phyloP scores from a whole-genome alignment of 2,329 filamentous ascomycete genomes.

The Colletotrichum acutatum region DNA sequence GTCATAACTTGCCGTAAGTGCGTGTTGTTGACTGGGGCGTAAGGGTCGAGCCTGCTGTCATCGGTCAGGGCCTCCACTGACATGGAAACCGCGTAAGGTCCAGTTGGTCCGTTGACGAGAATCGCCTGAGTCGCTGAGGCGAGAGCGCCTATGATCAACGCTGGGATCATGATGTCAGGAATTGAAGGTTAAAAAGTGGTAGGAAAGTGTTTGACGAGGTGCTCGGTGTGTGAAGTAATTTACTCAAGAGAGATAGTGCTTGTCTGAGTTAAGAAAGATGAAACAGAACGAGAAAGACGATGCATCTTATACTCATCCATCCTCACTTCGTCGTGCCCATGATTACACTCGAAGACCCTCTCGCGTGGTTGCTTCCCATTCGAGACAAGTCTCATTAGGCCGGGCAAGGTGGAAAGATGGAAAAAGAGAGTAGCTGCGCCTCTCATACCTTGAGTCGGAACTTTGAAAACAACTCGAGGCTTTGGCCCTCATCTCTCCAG shows the following conservation, averaged over 20 bases:
- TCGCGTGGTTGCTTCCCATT: conserved; percentile 12
- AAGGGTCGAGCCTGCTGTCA: conserved; percentile 44
- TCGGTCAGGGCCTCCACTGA: conserved; percentile 44
- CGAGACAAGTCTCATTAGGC: background rate
- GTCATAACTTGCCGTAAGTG: conserved; percentile 42
- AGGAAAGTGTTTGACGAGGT: background rate
- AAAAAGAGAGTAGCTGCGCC: background rate
- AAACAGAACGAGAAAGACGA: background rate
- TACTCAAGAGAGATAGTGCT: background rate
- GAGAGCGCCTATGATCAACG: conserved; percentile 34
- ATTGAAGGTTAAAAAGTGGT: background rate
- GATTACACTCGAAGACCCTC: background rate
- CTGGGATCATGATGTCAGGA: conserved; percentile 35
- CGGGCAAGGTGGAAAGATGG: too few species aligned
- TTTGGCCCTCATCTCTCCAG: background rate
- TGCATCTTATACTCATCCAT: conserved; percentile 5
- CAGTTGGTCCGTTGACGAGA: conserved; percentile 42
- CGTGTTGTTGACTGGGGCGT: conserved; percentile 37
- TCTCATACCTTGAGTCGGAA: background rate
- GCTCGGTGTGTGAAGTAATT: too few species aligned
- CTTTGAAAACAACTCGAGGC: background rate
- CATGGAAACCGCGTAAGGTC: conserved; percentile 44
- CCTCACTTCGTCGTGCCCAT: background rate
- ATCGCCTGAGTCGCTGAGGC: conserved; percentile 38
- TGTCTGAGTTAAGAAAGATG: background rate